Evolutionary conservation across 148 eudicot genomes (phyloP), one percentile per base, ranked within the genome.

Genomic region (Spergularia bocconei): DNA sequence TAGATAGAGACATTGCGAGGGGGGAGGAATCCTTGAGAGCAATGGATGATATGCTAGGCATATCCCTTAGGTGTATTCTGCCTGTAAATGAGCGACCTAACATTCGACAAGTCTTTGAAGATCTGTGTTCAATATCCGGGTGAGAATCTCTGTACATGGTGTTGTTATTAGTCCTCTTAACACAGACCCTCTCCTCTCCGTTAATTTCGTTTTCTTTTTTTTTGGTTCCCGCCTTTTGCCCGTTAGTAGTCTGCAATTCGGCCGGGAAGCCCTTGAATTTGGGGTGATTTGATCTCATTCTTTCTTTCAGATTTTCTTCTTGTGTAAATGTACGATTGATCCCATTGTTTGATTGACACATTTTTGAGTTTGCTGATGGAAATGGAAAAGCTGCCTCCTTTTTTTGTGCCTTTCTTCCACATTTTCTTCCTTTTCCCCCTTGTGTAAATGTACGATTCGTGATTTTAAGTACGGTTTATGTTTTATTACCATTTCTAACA

Each of bases 81-180:
- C 91, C 96, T 79, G 92, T 92, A 86, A 89, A 88, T 86, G 96
- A 87, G 85, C 85, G 98, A 82, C 97, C 97, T 71, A 89, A 84
- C 86, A 89, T 92, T 71, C 87, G 87, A 73, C 91, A 87, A 84
- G 90, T 92, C 74, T 82, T 77, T 25, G 93, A 92, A 44, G 90
- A 89, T 71, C 87, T 92, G 71, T 72, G 82, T 77, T 80, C 90
- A 54, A 77, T 95, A 82, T 80, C 93, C 69, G 89, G 84, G 79
- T 91, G 87, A 91, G 75, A 59, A 15, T 74, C 79, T 85, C 72
- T 89, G 93, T 88, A 91, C 80, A 88, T 88, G 83, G 71, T 80
- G 52, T 33, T 71, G 72, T 58, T 75, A 44, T 60, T 77, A 81
- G 80, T 61, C 69, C 69, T 76, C 76, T 72, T 72, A 81, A 76